These are phyloP conservation scores for Bathelium albidoporum DNA, from an alignment of 495 filamentous ascomycete genomes.

Conservation along the genomic window DNA sequence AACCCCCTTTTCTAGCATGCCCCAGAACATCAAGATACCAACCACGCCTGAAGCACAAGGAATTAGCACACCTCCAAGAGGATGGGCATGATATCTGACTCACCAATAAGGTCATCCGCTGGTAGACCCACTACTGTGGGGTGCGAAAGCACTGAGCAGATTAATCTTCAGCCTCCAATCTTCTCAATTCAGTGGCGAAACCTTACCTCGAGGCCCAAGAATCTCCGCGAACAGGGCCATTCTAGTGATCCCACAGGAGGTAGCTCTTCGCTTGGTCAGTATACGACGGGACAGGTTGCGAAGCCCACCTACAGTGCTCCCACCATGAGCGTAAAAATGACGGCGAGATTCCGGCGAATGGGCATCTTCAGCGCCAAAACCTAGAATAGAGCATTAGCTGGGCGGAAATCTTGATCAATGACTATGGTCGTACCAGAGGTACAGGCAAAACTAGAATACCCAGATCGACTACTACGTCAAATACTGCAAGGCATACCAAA, in stretches of 20 bases:
- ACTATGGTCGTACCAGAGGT: slow-evolving; percentile 5
- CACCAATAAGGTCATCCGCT: background rate
- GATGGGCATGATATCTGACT: background rate
- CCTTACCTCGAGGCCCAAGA: background rate
- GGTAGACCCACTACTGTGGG: background rate
- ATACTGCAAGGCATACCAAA: slow-evolving; percentile 9
- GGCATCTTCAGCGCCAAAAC: background rate
- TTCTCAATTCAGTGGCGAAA: background rate
- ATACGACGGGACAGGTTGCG: background rate
- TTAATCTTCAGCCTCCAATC: background rate
- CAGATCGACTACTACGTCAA: slow-evolving; percentile 13
- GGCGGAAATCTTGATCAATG: background rate
- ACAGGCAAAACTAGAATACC: slow-evolving; percentile 11
- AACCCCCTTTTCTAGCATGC: background rate
- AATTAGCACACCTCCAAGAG: too few species aligned
- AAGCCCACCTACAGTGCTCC: background rate
- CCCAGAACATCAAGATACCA: background rate
- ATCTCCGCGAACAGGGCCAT: background rate
- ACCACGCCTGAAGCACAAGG: background rate
- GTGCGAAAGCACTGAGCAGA: background rate
- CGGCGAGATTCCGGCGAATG: background rate
- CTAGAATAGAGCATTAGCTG: background rate
- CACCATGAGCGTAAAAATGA: background rate
- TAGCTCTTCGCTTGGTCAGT: background rate
- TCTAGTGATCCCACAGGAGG: background rate